phyloP scores from a whole-genome alignment of 495 filamentous ascomycete species.

The Aspergillus coremiiformis region DNA sequence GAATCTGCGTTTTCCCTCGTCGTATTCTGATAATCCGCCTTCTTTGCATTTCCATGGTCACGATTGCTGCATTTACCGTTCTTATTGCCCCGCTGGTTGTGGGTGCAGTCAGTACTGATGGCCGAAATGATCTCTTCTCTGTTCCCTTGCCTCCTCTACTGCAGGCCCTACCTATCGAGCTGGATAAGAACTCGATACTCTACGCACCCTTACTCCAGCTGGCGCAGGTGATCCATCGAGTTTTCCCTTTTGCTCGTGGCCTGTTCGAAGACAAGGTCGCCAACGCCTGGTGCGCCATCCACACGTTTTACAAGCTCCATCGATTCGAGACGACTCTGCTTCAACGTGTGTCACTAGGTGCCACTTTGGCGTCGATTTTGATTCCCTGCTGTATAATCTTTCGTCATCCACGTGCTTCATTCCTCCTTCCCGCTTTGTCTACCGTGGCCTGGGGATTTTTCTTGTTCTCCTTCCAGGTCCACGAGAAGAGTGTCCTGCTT shows the following conservation, averaged over 20 bases:
- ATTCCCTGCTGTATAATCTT: conserved; percentile 75
- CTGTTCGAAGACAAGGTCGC: conserved; percentile 98
- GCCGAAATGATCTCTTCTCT: conserved; percentile 29
- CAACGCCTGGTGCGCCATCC: conserved; percentile 92
- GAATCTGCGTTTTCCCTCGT: conserved; percentile 72
- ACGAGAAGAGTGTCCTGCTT: conserved; percentile 92
- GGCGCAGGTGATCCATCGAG: conserved; percentile 73
- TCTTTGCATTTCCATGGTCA: conserved; percentile 64
- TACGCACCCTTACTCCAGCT: conserved; percentile 69
- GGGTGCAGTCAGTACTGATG: conserved; percentile 37
- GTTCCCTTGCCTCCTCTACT: conserved; percentile 51
- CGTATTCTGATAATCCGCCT: conserved; percentile 62
- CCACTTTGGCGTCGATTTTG: conserved; percentile 67
- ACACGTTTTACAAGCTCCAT: conserved; percentile 79
- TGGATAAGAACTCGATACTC: conserved; percentile 57
- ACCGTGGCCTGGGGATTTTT: conserved; percentile 94
- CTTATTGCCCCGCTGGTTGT: conserved; percentile 67
- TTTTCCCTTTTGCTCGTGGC: conserved; percentile 90
- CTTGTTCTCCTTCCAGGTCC: conserved; percentile 92
- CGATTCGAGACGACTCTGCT: conserved; percentile 58
- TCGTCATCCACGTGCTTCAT: conserved; percentile 63
- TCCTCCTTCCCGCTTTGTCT: conserved; percentile 72
- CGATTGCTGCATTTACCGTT: conserved; percentile 62
- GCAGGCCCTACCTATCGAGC: conserved; percentile 45
- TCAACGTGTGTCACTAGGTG: conserved; percentile 66